Conservation (phyloP, 1,284 basidiomycete genomes). For the Chalciporus piperatoides region DNA sequence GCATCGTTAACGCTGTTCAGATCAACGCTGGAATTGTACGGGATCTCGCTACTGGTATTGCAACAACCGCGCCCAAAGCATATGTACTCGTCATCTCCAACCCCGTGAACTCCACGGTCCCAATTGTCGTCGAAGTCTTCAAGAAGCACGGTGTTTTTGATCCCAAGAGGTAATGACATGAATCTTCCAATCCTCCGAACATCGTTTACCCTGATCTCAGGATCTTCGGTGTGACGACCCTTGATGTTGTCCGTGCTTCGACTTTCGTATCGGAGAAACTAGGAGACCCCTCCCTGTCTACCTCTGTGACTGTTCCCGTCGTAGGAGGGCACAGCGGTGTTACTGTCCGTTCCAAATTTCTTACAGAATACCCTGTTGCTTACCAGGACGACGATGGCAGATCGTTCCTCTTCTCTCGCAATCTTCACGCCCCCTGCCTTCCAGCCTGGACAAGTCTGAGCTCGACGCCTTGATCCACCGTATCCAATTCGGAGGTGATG, state of each 20-base stretch:
- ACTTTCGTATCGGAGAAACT: slow-evolving; percentile 88
- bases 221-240: slow-evolving; percentile 96
- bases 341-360: slow-evolving; percentile 51
- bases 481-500: slow-evolving; percentile 96
- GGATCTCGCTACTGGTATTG: slow-evolving; percentile 88
- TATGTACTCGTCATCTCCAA: slow-evolving; percentile 95
- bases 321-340: slow-evolving; percentile 96
- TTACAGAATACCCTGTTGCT: not conserved
- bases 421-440: slow-evolving; percentile 60
- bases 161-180: slow-evolving; percentile 67
- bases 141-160: slow-evolving; percentile 92
- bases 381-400: slow-evolving; percentile 35
- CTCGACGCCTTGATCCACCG: slow-evolving; percentile 70
- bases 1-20: slow-evolving; percentile 37
- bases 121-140: slow-evolving; percentile 93
- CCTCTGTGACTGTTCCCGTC: slow-evolving; percentile 81
- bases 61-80: slow-evolving; percentile 84
- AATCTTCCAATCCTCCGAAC: not conserved
- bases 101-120: slow-evolving; percentile 97
- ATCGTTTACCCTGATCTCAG: slow-evolving; percentile 37
- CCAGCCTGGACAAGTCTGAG: slow-evolving; percentile 40
- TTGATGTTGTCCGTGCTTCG: slow-evolving; percentile 96
- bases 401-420: slow-evolving; percentile 97
- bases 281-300: slow-evolving; percentile 58
- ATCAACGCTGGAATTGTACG: slow-evolving; percentile 98